A percentile compares a stretch with the other conserved stretches of the same genome.
Conservation (phyloP, 2,329 filamentous ascomycete genomes). For the Aureobasidium vineae region DNA sequence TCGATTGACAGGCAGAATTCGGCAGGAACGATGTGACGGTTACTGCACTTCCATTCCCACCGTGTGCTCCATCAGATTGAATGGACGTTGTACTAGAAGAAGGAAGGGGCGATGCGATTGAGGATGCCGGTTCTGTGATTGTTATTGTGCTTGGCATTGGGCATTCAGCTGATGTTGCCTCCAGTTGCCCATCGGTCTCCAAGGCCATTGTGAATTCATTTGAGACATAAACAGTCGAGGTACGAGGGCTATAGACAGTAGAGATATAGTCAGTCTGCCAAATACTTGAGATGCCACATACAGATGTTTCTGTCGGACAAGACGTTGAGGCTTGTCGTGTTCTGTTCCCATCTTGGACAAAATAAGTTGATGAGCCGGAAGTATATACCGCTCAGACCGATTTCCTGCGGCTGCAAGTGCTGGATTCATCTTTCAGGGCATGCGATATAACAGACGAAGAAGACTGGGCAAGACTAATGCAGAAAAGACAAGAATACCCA, state of each 20-base stretch:
- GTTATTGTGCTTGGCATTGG: constrained; percentile 1
- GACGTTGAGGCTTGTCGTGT: background rate
- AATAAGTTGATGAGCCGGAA: background rate
- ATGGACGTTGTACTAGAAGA: background rate
- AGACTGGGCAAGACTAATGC: background rate
- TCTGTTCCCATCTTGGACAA: background rate
- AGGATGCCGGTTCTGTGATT: background rate
- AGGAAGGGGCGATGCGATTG: background rate
- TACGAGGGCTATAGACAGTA: background rate
- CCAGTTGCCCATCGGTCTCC: background rate
- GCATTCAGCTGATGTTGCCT: background rate
- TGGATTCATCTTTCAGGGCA: background rate
- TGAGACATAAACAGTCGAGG: background rate
- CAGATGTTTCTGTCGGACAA: background rate
- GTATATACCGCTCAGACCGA: background rate
- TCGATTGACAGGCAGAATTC: background rate
- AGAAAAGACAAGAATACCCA: background rate
- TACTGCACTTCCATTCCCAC: background rate
- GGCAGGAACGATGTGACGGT: background rate
- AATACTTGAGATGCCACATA: background rate
- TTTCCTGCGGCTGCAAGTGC: background rate
- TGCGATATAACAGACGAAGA: background rate
- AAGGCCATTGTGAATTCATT: background rate
- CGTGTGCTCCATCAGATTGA: background rate
- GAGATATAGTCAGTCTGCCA: constrained; percentile 6